Evolutionary conservation across 1,139 yeast genomes (phyloP).

Genomic region (Magnusiomyces tetraspermus): DNA sequence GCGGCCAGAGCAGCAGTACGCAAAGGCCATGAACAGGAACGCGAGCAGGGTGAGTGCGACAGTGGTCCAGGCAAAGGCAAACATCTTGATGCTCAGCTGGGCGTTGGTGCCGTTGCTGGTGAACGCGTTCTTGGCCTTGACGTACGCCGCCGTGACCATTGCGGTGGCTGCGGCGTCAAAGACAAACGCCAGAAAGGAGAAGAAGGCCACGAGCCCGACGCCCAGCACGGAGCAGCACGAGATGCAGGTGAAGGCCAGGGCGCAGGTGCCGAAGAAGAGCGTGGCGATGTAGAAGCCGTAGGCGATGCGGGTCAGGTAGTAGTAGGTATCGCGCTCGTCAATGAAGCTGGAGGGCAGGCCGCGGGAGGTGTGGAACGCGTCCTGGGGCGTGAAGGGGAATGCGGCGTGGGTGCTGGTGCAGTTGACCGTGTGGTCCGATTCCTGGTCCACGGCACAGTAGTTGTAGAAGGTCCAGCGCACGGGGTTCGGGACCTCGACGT

Average conservation of each 20-base stretch:
- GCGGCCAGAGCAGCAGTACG: constrained; percentile 26
- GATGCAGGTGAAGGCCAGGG: constrained; percentile 36
- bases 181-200: constrained; percentile 39
- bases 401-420: constrained; percentile 48
- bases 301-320: constrained; percentile 55
- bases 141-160: constrained; percentile 55
- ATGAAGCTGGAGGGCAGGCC: constrained; percentile 44
- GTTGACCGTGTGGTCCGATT: constrained; percentile 33
- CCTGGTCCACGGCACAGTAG: constrained; percentile 42
- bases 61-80: constrained; percentile 59
- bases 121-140: constrained; percentile 51
- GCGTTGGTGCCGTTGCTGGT: constrained; percentile 40
- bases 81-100: constrained; percentile 46
- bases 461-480: constrained; percentile 70
- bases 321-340: constrained; percentile 42
- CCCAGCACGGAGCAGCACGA: constrained; percentile 30
- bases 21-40: constrained; percentile 23
- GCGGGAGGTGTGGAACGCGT: constrained; percentile 40
- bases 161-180: constrained; percentile 49
- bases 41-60: constrained; percentile 39
- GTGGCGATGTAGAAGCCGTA: constrained; percentile 61
- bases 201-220: constrained; percentile 30
- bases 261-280: constrained; percentile 45
- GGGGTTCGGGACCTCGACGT: constrained; percentile 25
- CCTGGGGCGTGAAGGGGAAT: constrained; percentile 56